Evolutionary conservation across 2,329 filamentous ascomycete species (phyloP).

Genomic region (Neopestalotiopsis sp.): DNA sequence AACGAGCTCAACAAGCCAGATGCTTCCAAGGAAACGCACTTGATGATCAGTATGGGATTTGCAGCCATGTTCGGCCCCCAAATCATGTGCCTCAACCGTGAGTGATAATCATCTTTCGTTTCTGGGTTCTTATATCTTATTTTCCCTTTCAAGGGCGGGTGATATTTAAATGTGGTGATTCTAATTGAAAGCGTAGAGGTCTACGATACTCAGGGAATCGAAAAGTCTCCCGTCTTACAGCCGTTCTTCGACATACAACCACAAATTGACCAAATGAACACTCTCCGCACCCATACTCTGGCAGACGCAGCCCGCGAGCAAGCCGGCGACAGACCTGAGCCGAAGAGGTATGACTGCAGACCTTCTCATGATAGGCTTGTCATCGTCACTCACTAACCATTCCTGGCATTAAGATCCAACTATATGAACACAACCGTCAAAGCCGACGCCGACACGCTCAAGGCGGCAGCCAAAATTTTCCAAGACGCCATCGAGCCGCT

Average conservation of each 20-base stretch:
- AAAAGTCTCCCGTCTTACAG: neutral
- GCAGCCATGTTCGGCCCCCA: neutral
- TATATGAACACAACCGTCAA: slow-evolving; percentile 10
- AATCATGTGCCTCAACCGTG: slow-evolving; percentile 2
- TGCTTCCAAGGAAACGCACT: slow-evolving; percentile 15
- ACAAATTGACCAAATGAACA: neutral
- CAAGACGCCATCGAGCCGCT: neutral
- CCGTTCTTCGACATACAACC: slow-evolving; percentile 2
- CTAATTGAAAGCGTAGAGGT: neutral
- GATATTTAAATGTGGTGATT: neutral
- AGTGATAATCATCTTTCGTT: neutral
- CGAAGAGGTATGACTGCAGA: neutral
- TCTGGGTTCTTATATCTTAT: neutral
- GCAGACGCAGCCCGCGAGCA: neutral
- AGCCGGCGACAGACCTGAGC: neutral
- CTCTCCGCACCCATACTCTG: neutral
- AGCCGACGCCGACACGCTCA: slow-evolving; percentile 1
- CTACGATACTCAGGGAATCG: slow-evolving; percentile 2
- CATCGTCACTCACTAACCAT: neutral
- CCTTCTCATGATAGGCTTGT: neutral
- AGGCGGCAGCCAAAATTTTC: neutral
- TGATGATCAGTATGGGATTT: slow-evolving; percentile 16
- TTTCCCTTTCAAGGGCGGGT: neutral
- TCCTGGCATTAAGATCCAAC: slow-evolving; percentile 1
- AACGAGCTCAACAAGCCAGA: slow-evolving; percentile 14